Evolutionary conservation across 2,329 filamentous ascomycete genomes (phyloP), one percentile per base, ranked within the genome.

Genomic region (Fusarium miscanthi): DNA sequence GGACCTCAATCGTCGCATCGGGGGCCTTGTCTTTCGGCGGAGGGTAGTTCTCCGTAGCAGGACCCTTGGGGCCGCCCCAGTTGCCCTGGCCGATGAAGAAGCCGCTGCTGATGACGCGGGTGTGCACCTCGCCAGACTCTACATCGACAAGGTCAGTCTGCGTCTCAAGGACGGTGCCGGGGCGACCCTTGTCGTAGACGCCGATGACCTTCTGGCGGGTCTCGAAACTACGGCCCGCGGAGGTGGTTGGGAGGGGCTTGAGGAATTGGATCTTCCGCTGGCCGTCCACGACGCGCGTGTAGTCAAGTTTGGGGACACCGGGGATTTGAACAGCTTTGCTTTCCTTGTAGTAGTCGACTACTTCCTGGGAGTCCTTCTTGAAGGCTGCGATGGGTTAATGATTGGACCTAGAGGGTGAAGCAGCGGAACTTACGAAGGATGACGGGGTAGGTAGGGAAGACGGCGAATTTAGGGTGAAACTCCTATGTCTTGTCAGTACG

Each of bases 1-100:
- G 73, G 33, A 82, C 80, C 9, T 75, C 77, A 57, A 83, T 76
- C 16, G 82, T 75, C 5, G 80, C 81, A 60, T 85, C 82, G 3
- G 84, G 83, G 2, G 71, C 58, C 19, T 81, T 79, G 3, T 25
- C 58, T 25, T 79, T 72, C 4, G 82, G 82, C 1, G 81, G 78
- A 54, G 67, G 73, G 27, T 79, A 73, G 10, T 69, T 62, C 7
- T 77, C 71, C 41, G 81, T 84, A 0, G 78, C 70, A 3, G 82
- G 82, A 3, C 84, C 84, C n/a, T 79, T 78, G 1, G 84, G 81
- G 1, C 84, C 84, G 33, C 79, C 78, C 73, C 85, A 86, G 40
- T 84, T 83, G 4, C 85, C 84, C 68, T 85, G 84, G 2, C 83
- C 82, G 48, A 86, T 82, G 37, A 83, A 84, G 66, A 86, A 85